phyloP scores from a whole-genome alignment of 768 basidiomycete genomes.

The Kwoniella pini region DNA sequence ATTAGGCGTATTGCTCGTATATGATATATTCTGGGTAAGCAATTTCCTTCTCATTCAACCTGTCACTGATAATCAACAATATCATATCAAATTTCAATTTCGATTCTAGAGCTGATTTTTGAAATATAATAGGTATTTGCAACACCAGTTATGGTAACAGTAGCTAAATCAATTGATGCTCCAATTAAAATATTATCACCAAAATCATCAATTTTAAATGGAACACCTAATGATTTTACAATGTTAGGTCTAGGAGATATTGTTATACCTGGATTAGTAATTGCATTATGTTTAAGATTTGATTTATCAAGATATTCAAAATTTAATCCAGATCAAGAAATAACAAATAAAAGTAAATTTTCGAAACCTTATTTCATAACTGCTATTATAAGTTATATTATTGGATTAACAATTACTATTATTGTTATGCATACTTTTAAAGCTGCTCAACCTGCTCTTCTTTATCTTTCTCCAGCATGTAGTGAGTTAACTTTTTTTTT shows the following conservation, averaged over 20 bases:
- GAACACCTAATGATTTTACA: slow-evolving; percentile 65
- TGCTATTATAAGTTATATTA: slow-evolving; percentile 68
- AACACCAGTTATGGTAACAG: slow-evolving; percentile 71
- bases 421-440: slow-evolving; percentile 75
- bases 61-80: no score
- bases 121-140: slow-evolving; percentile 44
- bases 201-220: slow-evolving; percentile 19
- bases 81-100: no score
- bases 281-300: slow-evolving; percentile 82
- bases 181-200: slow-evolving; percentile 80
- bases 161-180: slow-evolving; percentile 83
- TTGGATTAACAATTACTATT: slow-evolving; percentile 76
- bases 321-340: slow-evolving; percentile 32
- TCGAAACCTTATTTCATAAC: slow-evolving; percentile 74
- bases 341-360: slow-evolving; percentile 56
- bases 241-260: slow-evolving; percentile 94
- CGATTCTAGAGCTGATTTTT: no score
- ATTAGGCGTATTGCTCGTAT: slow-evolving; percentile 80
- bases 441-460: slow-evolving; percentile 82
- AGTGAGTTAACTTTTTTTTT: slow-evolving; percentile 36
- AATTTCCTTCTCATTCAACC: slow-evolving; percentile 5
- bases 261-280: slow-evolving; percentile 60
- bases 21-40: slow-evolving; percentile 82
- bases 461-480: slow-evolving; percentile 70
- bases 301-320: slow-evolving; percentile 57